Conservation (phyloP, 208 protist genomes). For the Trypanosoma lewisi region DNA sequence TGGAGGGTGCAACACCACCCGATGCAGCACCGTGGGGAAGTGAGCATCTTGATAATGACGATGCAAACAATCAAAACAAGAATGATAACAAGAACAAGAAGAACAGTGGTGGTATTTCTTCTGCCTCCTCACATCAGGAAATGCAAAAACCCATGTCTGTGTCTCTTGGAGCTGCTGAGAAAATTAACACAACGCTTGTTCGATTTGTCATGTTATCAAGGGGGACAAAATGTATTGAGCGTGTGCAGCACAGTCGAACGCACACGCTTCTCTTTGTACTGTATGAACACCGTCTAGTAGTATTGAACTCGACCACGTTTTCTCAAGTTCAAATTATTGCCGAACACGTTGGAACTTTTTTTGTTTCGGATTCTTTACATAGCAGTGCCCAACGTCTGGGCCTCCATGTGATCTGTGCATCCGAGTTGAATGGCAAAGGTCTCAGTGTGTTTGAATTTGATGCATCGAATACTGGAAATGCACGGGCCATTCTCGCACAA, state of each 20-base stretch:
- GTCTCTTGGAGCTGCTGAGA: constrained; percentile 11
- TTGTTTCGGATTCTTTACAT: constrained; percentile 31
- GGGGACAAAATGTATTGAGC: constrained; percentile 27
- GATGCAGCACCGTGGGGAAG: background rate
- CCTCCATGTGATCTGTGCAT: constrained; percentile 34
- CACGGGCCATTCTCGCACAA: constrained; percentile 24
- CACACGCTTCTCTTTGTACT: constrained; percentile 65
- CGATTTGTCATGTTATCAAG: constrained; percentile 15
- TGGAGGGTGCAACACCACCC: constrained; percentile 27
- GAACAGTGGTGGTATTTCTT: background rate
- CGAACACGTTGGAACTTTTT: constrained; percentile 36
- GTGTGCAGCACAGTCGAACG: constrained; percentile 69
- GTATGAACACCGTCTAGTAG: constrained; percentile 40
- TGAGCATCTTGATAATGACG: background rate
- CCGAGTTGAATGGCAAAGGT: constrained; percentile 26
- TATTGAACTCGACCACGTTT: constrained; percentile 24
- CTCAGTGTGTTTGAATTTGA: constrained; percentile 46
- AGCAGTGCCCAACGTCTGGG: constrained; percentile 15
- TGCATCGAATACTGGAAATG: constrained; percentile 16
- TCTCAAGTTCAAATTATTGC: constrained; percentile 28
- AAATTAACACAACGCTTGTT: constrained; percentile 46
- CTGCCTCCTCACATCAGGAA: background rate
- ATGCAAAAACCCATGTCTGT: background rate
- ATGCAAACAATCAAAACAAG: background rate
- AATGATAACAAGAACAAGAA: background rate